Conservation (phyloP, 2,329 filamentous ascomycete genomes). For the Neofusicoccum umdonicola region DNA sequence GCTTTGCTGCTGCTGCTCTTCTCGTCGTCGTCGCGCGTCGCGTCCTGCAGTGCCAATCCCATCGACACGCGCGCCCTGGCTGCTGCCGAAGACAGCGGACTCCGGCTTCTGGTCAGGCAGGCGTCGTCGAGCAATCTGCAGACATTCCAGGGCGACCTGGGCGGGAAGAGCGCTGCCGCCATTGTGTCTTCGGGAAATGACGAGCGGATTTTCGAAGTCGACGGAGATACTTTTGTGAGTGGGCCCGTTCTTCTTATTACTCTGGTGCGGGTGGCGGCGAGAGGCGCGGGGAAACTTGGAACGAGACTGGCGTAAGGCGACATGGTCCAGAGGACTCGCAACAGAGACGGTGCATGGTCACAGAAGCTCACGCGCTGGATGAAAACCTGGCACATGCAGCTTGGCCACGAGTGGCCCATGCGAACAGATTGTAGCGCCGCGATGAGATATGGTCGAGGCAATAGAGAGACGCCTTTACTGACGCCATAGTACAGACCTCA, state of each 20-base stretch:
- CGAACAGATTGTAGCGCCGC: no score
- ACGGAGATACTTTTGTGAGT: conserved; percentile 15
- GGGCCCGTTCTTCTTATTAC: not conserved
- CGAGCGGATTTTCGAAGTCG: not conserved
- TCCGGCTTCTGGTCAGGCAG: not conserved
- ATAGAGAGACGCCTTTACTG: not conserved
- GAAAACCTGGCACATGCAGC: no score
- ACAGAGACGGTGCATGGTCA: no score
- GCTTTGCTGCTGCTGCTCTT: not conserved
- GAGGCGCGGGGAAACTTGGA: no score
- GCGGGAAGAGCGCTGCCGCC: conserved; percentile 51
- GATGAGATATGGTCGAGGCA: no score
- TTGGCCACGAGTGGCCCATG: no score
- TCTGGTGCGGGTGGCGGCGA: no score
- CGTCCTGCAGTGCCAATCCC: not conserved
- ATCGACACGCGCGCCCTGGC: not conserved
- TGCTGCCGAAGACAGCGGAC: not conserved
- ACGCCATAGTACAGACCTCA: not conserved
- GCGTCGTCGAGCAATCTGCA: conserved; percentile 13
- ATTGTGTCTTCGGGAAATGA: conserved; percentile 41
- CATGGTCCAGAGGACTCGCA: no score
- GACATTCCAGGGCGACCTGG: conserved; percentile 43
- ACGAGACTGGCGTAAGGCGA: no score
- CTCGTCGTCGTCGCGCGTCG: not conserved
- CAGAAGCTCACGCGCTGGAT: no score